These are phyloP conservation scores for Adansonia gregorii DNA, from an alignment of 441 rosid species.

Conservation along the genomic window DNA sequence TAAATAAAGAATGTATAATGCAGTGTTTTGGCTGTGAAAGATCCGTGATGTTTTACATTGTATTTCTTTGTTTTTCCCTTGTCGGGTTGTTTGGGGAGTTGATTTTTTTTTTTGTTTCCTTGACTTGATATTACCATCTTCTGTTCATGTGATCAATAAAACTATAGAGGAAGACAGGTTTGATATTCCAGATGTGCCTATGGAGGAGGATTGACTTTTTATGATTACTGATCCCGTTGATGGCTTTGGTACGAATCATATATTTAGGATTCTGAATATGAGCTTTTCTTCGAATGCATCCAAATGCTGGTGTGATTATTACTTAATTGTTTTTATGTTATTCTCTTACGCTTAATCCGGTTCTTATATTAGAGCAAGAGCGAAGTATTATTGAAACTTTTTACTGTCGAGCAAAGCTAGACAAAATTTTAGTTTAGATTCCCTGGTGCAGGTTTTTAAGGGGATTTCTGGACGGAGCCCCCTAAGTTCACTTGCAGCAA, in stretches of 20 bases:
- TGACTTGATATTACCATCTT: constrained; percentile 56
- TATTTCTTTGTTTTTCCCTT: not conserved
- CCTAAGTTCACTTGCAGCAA: not conserved
- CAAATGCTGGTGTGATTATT: not conserved
- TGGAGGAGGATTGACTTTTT: constrained; percentile 79
- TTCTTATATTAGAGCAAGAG: not conserved
- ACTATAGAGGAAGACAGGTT: constrained; percentile 82
- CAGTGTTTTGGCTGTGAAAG: not conserved
- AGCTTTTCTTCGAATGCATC: not conserved
- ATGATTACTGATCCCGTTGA: not conserved
- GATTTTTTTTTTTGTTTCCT: constrained; percentile 39
- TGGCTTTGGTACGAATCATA: constrained; percentile 26
- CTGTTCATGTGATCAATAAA: constrained; percentile 62
- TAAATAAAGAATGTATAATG: not conserved
- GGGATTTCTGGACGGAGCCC: not conserved
- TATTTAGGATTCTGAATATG: not conserved
- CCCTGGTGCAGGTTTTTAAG: not conserved
- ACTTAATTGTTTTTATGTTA: not conserved
- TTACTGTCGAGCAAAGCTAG: not conserved
- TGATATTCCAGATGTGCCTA: constrained; percentile 88
- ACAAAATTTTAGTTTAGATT: not conserved
- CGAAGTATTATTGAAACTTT: not conserved
- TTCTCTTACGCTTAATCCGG: not conserved
- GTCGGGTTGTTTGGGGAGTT: not conserved
- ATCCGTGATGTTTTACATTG: not conserved